Evolutionary conservation across 495 filamentous ascomycete genomes (phyloP).

Genomic region (Cenococcum geophilum): DNA sequence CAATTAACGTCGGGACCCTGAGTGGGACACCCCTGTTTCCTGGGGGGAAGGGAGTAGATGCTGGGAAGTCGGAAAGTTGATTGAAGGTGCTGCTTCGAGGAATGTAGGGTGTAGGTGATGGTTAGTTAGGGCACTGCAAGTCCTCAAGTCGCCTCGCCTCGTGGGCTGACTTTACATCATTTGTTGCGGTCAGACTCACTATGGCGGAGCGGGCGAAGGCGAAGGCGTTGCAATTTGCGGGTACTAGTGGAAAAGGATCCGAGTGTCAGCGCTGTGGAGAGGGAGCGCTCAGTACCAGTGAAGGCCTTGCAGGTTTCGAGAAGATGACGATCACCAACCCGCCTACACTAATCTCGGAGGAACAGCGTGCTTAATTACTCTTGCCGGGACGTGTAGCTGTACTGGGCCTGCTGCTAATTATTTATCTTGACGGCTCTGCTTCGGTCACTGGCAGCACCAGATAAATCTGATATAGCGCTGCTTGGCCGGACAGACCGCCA

Average conservation of each 20-base stretch:
- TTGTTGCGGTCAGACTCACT: neutral
- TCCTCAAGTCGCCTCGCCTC: neutral
- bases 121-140: neutral
- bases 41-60: neutral
- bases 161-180: neutral
- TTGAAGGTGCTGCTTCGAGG: neutral
- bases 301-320: neutral
- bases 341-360: neutral
- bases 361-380: neutral
- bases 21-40: neutral
- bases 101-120: neutral
- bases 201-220: constrained; percentile 1
- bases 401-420: too few species aligned
- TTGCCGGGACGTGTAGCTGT: too few species aligned
- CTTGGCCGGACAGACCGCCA: neutral
- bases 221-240: neutral
- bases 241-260: neutral
- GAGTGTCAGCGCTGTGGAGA: constrained; percentile 3
- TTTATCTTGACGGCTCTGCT: neutral
- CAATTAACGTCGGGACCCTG: constrained; percentile 1
- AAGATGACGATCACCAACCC: constrained; percentile 7
- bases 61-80: neutral
- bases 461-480: neutral
- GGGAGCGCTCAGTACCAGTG: neutral
- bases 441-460: neutral